Percentiles rank a stretch among this genome's conserved stretches.
Conservation (phyloP, 1,139 yeast species). For the Yamadazyma epiphylla region DNA sequence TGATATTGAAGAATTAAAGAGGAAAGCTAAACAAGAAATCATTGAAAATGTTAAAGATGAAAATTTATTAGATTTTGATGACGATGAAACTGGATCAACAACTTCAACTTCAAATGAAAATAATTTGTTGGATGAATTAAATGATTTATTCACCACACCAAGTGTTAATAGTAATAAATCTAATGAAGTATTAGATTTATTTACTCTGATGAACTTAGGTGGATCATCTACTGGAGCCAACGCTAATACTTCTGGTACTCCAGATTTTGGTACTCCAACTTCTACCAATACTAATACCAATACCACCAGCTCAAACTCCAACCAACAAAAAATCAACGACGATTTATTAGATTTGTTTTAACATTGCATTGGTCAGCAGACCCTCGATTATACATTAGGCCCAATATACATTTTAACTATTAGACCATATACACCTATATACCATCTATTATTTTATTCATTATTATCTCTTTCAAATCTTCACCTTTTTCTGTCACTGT, state of each 20-base stretch:
- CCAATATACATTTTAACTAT: no score
- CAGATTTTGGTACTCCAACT: slow-evolving; percentile 12
- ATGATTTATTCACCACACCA: slow-evolving; percentile 56
- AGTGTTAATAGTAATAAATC: slow-evolving; percentile 15
- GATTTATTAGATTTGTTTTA: slow-evolving; percentile 61
- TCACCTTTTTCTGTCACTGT: slow-evolving; percentile 15
- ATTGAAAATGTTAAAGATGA: slow-evolving; percentile 68
- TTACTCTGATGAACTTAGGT: slow-evolving; percentile 21
- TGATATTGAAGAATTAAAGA: slow-evolving; percentile 71
- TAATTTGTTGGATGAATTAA: slow-evolving; percentile 59
- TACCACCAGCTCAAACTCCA: slow-evolving; percentile 1
- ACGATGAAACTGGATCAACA: slow-evolving; percentile 31
- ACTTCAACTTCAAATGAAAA: slow-evolving; percentile 11
- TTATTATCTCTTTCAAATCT: slow-evolving; percentile 3
- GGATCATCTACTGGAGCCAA: slow-evolving; percentile 8
- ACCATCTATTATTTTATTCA: background rate
- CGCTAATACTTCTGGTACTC: slow-evolving; percentile 2
- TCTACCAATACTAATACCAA: background rate
- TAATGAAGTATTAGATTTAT: slow-evolving; percentile 43
- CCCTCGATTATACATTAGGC: slow-evolving; percentile 4
- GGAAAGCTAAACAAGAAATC: slow-evolving; percentile 74
- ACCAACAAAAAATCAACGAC: slow-evolving; percentile 18
- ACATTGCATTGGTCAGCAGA: slow-evolving; percentile 3
- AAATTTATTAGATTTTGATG: slow-evolving; percentile 78
- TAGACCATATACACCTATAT: background rate